phyloP scores from a whole-genome alignment of 805 yeast genomes.

The Lipomyces sp. region DNA sequence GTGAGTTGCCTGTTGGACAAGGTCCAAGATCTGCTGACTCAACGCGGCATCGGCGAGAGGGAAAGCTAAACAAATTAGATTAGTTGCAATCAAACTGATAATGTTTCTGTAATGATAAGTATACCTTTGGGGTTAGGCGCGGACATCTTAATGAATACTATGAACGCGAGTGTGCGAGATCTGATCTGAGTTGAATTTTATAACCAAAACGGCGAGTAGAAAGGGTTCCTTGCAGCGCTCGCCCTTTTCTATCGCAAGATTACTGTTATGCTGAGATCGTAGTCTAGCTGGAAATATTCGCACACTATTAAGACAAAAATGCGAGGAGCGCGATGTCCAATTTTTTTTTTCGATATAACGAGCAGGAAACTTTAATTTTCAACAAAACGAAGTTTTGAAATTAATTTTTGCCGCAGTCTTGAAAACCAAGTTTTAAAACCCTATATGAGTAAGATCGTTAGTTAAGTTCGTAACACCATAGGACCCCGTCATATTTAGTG shows the following conservation, averaged over 20 bases:
- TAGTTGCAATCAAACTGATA: not conserved
- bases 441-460: no score
- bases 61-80: conserved; percentile 62
- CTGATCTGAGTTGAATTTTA: conserved; percentile 1
- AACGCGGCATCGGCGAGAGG: conserved; percentile 97
- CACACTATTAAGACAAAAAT: not conserved
- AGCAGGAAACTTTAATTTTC: not conserved
- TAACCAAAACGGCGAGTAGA: conserved; percentile 9
- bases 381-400: not conserved
- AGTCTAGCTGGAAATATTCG: not conserved
- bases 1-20: conserved; percentile 96
- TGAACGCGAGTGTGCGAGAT: no score
- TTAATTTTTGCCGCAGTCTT: not conserved
- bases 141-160: conserved; percentile 56
- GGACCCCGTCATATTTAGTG: no score
- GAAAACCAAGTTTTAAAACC: not conserved
- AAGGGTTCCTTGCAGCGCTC: conserved; percentile 49
- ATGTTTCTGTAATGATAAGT: not conserved
- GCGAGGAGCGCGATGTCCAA: not conserved
- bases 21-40: conserved; percentile 95
- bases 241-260: conserved; percentile 39
- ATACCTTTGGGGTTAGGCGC: conserved; percentile 84
- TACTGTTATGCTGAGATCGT: not conserved
- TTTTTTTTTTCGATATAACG: not conserved
- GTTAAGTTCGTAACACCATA: no score